phyloP scores from a whole-genome alignment of 805 yeast genomes.

The Barnettozyma salicaria region DNA sequence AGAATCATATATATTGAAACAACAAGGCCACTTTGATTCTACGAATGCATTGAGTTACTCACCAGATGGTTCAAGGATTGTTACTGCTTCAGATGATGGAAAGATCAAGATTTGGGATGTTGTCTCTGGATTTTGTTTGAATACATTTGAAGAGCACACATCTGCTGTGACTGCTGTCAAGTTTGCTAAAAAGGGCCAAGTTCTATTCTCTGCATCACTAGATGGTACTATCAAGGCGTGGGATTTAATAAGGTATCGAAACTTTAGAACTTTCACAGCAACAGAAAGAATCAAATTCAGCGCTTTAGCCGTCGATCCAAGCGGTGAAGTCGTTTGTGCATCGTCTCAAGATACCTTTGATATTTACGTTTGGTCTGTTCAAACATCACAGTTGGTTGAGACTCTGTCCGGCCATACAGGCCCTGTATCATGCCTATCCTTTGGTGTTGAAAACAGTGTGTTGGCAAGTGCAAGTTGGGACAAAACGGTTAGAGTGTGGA shows the following conservation, averaged over 20 bases:
- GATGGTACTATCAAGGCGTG: constrained; percentile 98
- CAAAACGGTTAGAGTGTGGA: constrained; percentile 89
- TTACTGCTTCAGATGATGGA: constrained; percentile 96
- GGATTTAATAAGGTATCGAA: constrained; percentile 90
- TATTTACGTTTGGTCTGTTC: constrained; percentile 95
- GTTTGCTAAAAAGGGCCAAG: constrained; percentile 87
- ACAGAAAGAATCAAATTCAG: constrained; percentile 83
- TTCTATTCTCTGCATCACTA: constrained; percentile 81
- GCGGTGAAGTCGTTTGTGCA: constrained; percentile 95
- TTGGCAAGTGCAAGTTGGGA: constrained; percentile 97
- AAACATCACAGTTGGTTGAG: constrained; percentile 87
- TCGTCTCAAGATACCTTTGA: constrained; percentile 88
- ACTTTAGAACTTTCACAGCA: constrained; percentile 92
- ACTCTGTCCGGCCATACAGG: constrained; percentile 91
- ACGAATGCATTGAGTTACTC: constrained; percentile 81
- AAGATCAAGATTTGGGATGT: constrained; percentile 96
- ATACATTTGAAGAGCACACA: constrained; percentile 86
- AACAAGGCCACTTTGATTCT: constrained; percentile 95
- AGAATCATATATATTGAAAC: constrained; percentile 89
- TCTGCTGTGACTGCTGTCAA: constrained; percentile 83
- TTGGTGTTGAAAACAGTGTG: constrained; percentile 70
- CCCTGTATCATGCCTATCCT: constrained; percentile 82
- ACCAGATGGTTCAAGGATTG: constrained; percentile 89
- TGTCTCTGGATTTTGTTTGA: constrained; percentile 83
- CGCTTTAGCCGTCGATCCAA: constrained; percentile 89